Conservation (phyloP, 2,329 filamentous ascomycete genomes). For the Chalaropsis ovoidea region DNA sequence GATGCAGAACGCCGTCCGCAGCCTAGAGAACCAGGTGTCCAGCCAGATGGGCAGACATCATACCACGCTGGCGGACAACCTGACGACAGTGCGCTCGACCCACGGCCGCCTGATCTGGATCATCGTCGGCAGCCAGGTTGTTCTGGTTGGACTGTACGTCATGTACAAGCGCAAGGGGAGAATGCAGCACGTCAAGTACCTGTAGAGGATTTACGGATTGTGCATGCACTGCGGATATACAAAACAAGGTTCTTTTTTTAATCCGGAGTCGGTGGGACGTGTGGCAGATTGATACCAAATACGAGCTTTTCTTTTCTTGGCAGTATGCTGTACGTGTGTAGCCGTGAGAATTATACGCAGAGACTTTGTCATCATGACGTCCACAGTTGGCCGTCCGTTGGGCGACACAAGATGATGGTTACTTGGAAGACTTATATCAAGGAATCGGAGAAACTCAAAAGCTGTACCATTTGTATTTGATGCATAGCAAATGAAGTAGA, state of each 20-base stretch:
- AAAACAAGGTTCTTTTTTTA: background rate
- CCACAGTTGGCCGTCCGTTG: background rate
- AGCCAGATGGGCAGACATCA: conserved; percentile 44
- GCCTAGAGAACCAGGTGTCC: conserved; percentile 45
- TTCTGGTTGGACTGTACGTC: conserved; percentile 59
- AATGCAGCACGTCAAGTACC: conserved; percentile 80
- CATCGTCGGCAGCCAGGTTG: conserved; percentile 62
- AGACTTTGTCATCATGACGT: background rate
- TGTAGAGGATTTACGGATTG: conserved; percentile 40
- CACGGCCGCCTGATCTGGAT: conserved; percentile 53
- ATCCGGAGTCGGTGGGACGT: background rate
- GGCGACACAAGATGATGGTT: too few species aligned
- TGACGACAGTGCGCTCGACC: conserved; percentile 40
- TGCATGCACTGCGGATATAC: background rate
- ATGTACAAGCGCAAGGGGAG: conserved; percentile 70
- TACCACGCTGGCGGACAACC: conserved; percentile 39
- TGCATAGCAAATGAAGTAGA: background rate
- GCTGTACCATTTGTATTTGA: background rate
- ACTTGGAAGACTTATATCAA: background rate
- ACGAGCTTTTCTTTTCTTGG: background rate
- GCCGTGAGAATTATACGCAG: background rate
- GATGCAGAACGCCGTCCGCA: conserved; percentile 41
- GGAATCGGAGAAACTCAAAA: background rate
- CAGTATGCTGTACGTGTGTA: background rate
- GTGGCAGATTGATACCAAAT: conserved; percentile 3